Base-by-base conservation (phyloP, 495 filamentous ascomycete species). In the Echria macrotheca region DNA sequence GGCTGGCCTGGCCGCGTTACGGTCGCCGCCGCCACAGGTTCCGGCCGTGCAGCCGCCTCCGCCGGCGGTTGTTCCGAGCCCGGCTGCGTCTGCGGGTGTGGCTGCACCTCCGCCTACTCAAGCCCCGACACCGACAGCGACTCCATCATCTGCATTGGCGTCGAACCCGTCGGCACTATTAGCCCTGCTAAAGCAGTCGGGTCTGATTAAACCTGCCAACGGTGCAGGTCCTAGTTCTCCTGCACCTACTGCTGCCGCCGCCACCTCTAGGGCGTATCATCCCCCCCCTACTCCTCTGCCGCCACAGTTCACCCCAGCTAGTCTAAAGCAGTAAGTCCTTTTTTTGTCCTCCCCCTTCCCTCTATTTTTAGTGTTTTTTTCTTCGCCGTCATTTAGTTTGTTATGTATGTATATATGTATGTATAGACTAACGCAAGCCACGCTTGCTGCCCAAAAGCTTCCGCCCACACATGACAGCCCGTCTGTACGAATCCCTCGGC, bases 401-500 rank as follows among this genome's bases (percentile, higher is more conserved):
- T n/a, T n/a, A n/a, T n/a, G n/a, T n/a, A n/a, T n/a, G n/a, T n/a
- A n/a, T n/a, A n/a, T n/a, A n/a, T n/a, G n/a, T n/a, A n/a, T n/a
- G n/a, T n/a, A n/a, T n/a, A n/a, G n/a, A n/a, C n/a, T n/a, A n/a
- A n/a, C n/a, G n/a, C n/a, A n/a, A n/a, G n/a, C n/a, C n/a, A n/a
- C n/a, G n/a, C n/a, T n/a, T n/a, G n/a, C n/a, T n/a, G n/a, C n/a
- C 12, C 4, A 4, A 11, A 3, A 22, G 4, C 5, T n/a, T 23
- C 70, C 87, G 87, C 36, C 81, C 81, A 12, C 71, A 87, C 55
- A 70, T 96, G 18, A 72, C 94, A 11, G 70, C 79, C 29, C 74
- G 72, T 26, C 76, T 96, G 5, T 90, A 93, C 64, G 87, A 89
- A 50, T 73, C 82, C 28, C 76, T 84, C 29, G 86, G 91, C 4